These are phyloP conservation scores for Colletotrichum sp. DNA, from an alignment of 2,329 filamentous ascomycete species.

Conservation along the genomic window DNA sequence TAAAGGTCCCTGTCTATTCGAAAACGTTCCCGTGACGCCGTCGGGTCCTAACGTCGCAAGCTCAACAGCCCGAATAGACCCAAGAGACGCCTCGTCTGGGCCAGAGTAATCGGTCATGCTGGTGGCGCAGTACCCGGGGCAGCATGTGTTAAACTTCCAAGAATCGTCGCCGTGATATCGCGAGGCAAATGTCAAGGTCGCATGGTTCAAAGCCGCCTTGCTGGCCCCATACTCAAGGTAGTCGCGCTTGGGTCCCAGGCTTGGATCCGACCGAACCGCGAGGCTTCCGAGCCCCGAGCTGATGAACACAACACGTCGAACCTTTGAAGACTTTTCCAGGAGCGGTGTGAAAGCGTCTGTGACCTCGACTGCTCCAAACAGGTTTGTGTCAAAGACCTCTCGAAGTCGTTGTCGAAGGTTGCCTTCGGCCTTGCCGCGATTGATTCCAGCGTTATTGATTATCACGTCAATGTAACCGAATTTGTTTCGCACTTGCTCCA, in stretches of 20 bases:
- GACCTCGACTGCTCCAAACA: conserved; percentile 61
- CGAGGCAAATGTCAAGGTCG: conserved; percentile 1
- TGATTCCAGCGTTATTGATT: conserved; percentile 67
- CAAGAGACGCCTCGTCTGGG: conserved; percentile 1
- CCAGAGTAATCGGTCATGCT: conserved; percentile 4
- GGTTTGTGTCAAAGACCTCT: conserved; percentile 63
- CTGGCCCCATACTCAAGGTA: conserved; percentile 5
- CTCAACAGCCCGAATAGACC: conserved; percentile 3
- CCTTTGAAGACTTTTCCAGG: conserved; percentile 27
- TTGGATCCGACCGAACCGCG: not conserved
- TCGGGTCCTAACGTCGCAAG: conserved; percentile 6
- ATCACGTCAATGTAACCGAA: conserved; percentile 64
- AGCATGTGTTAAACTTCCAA: conserved; percentile 17
- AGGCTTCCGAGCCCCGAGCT: conserved; percentile 12
- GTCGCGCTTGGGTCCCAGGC: not conserved
- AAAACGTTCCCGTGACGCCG: not conserved
- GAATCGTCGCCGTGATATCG: not conserved
- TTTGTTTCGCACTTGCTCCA: conserved; percentile 43
- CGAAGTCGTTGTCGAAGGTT: conserved; percentile 52
- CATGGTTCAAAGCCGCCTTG: conserved; percentile 15
- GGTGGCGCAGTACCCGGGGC: conserved; percentile 11
- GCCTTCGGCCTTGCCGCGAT: conserved; percentile 55
- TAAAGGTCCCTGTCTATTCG: not conserved
- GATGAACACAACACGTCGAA: not conserved
- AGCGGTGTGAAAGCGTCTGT: conserved; percentile 47